Conservation (phyloP, 2,329 filamentous ascomycete species). For the Tolypocladium album region DNA sequence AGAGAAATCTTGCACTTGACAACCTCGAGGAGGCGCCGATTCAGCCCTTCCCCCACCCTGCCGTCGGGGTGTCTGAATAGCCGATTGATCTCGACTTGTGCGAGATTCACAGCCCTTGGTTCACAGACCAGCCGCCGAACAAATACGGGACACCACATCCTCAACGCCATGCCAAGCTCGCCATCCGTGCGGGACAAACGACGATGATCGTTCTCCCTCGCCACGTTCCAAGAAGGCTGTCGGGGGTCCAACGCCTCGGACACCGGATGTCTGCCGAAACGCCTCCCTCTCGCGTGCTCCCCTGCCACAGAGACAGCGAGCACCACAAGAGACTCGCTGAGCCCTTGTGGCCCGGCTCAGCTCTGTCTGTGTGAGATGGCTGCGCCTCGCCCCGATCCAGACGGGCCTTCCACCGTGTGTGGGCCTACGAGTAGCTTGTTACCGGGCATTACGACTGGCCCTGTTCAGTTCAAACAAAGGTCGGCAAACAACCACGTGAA, state of each 20-base stretch:
- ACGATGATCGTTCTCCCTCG: neutral
- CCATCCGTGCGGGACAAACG: neutral
- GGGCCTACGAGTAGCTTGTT: neutral
- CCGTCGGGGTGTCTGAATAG: neutral
- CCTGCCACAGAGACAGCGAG: neutral
- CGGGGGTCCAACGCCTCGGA: neutral
- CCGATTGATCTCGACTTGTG: neutral
- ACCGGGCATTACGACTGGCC: neutral
- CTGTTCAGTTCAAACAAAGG: too few species aligned
- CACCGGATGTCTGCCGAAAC: neutral
- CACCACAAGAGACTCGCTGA: neutral
- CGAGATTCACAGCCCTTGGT: neutral
- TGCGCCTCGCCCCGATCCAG: neutral
- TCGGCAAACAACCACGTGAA: neutral
- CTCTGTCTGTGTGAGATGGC: neutral
- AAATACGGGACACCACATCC: neutral
- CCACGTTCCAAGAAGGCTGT: neutral
- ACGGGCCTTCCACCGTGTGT: neutral
- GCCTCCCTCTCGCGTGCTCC: neutral
- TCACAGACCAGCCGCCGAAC: neutral
- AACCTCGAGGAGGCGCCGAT: neutral
- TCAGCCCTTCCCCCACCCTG: neutral
- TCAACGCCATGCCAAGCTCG: neutral
- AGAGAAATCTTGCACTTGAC: neutral
- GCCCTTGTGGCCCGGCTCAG: neutral